Evolutionary conservation across 352 stramenopile genomes (phyloP), one percentile per base, ranked within the genome.

Genomic region (Plasmopara muralis): DNA sequence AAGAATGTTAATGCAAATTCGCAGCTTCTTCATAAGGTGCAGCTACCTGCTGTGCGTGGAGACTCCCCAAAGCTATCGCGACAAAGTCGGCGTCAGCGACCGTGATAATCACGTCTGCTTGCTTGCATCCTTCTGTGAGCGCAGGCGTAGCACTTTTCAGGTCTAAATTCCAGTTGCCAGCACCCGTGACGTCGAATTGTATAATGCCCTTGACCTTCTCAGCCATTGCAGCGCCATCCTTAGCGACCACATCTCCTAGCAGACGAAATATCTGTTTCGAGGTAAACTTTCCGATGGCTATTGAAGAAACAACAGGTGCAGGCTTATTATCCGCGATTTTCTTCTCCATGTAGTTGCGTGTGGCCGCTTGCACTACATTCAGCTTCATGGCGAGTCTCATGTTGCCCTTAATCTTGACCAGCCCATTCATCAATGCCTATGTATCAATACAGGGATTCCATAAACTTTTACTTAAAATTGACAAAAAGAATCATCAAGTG

Each of bases 341-440:
- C 60, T 81, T 86, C 70, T 89, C 87, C 44, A 87, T 80, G 58
- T 80, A 86, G 55, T 84, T 77, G 64, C 76, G 75, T 20, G 76
- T 87, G 30, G 89, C 89, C 37, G 77, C 76, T 46, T 96, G 72
- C 48, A 98, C 83, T 16, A 94, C 67, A 43, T 87, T 93, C 38
- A 98, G 74, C 77, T 98, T 98, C 85, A 97, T 96, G 28, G 89
- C 92, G 14, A 97, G 71, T 15, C 77, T 82, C 88, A 97, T 97
- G 57, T 97, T 98, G 48, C 92, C 92, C 69, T 97, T 97, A 59
- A 98, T 92, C 69, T 97, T 97, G 46, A 98, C 69, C 48, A 95
- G 81, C 12, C 87, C 87, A 73, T 97, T 95, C 88, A 97, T 95
- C 64, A 97, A 97, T 35, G 92, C 91, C 70, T 70, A 43, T 35